phyloP scores from a whole-genome alignment of 495 filamentous ascomycete genomes.

The Aspergillus homomorphus region DNA sequence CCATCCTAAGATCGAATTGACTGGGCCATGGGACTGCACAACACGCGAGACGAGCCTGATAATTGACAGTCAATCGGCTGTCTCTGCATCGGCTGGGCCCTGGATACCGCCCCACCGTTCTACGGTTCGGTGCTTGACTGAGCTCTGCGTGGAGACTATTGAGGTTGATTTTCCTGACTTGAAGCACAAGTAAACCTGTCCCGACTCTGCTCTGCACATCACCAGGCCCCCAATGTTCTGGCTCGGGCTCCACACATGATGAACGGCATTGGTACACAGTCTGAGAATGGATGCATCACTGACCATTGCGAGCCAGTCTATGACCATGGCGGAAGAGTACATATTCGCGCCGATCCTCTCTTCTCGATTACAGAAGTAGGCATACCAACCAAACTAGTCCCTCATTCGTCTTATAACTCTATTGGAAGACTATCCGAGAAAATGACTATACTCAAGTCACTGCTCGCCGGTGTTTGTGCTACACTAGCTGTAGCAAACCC shows the following conservation, averaged over 20 bases:
- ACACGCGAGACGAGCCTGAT: not conserved
- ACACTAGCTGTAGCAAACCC: constrained; percentile 19
- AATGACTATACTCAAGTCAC: constrained; percentile 11
- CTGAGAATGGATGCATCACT: no score
- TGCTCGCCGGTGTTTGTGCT: constrained; percentile 17
- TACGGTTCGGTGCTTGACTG: not conserved
- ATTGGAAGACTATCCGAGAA: no score
- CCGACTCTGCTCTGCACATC: not conserved
- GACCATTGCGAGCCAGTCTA: no score
- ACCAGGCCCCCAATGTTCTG: not conserved
- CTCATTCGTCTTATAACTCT: no score
- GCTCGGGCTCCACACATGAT: no score
- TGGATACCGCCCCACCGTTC: not conserved
- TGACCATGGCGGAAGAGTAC: no score
- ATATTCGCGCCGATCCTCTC: no score
- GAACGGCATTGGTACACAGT: no score
- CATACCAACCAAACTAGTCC: no score
- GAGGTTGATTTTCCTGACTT: not conserved
- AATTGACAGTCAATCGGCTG: not conserved
- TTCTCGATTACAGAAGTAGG: no score
- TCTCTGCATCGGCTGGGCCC: not conserved
- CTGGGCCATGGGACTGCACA: not conserved
- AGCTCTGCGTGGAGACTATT: not conserved
- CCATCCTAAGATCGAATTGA: not conserved
- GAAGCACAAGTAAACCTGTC: not conserved